Percentiles rank a stretch among this genome's conserved stretches.
Conservation (phyloP, 176 grass and related monocot genomes). For the Avena sativa region DNA sequence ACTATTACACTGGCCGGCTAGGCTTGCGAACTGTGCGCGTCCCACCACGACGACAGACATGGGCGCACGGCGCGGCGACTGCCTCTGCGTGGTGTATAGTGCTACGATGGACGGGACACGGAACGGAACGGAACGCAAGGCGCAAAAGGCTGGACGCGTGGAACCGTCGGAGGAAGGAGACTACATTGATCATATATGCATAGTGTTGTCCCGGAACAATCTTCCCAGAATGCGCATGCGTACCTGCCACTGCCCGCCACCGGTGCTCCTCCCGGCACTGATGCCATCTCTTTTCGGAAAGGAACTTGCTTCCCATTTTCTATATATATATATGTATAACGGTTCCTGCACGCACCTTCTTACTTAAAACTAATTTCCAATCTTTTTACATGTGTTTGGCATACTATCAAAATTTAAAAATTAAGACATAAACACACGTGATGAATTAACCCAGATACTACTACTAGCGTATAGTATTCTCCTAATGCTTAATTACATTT, state of each 20-base stretch:
- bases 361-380: no score
- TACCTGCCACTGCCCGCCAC: neutral
- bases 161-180: constrained; percentile 19
- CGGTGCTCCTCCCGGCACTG: neutral
- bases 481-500: no score
- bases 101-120: neutral
- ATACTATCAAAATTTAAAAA: no score
- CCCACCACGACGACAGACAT: constrained; percentile 2
- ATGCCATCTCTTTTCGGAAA: neutral
- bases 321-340: neutral
- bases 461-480: no score
- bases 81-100: neutral
- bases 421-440: no score
- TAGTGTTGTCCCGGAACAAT: neutral
- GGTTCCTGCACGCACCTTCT: neutral
- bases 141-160: constrained; percentile 1
- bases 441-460: no score
- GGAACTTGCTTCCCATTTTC: neutral
- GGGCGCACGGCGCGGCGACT: no score
- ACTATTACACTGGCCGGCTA: no score
- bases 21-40: neutral
- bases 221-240: neutral
- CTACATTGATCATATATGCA: no score
- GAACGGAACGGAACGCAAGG: neutral
- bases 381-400: no score